Percentiles rank a stretch among this genome's conserved stretches.
These are phyloP conservation scores for Rhodotorula kratochvilovae DNA, from an alignment of 768 basidiomycete species.

Conservation along the genomic window DNA sequence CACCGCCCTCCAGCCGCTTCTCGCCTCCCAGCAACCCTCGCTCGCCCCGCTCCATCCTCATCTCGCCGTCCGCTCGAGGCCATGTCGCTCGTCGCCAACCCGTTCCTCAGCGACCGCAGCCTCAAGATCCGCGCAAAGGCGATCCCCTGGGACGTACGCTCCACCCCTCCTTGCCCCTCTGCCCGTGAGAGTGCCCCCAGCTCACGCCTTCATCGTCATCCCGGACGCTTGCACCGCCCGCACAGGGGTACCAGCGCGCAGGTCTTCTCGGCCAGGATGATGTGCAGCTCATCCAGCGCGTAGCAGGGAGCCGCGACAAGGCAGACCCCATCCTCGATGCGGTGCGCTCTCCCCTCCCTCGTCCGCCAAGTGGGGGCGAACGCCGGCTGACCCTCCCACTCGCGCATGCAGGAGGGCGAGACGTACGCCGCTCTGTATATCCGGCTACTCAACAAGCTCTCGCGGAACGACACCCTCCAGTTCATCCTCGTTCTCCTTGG, in stretches of 20 bases:
- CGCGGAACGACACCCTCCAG: slow-evolving; percentile 80
- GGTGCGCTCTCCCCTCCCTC: slow-evolving; percentile 14
- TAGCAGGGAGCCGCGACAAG: slow-evolving; percentile 67
- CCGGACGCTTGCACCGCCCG: not conserved
- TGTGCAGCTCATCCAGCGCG: slow-evolving; percentile 77
- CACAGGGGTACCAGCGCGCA: slow-evolving; percentile 88
- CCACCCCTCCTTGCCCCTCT: not conserved
- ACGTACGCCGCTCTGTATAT: slow-evolving; percentile 85
- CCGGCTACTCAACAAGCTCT: slow-evolving; percentile 77
- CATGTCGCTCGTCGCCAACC: slow-evolving; percentile 58
- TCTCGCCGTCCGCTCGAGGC: not conserved
- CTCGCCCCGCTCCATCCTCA: no score
- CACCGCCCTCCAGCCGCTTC: no score
- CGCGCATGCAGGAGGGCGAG: slow-evolving; percentile 62
- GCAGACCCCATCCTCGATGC: slow-evolving; percentile 42
- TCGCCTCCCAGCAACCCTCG: not conserved
- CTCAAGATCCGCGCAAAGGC: slow-evolving; percentile 82
- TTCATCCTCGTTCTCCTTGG: slow-evolving; percentile 78
- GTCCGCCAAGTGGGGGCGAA: not conserved
- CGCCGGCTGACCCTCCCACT: not conserved
- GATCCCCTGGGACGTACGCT: slow-evolving; percentile 88
- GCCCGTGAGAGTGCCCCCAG: no score
- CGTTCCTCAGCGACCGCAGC: slow-evolving; percentile 79
- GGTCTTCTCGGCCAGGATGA: slow-evolving; percentile 84
- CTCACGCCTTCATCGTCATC: slow-evolving; percentile 3